Evolutionary conservation across 2,329 filamentous ascomycete genomes (phyloP).

Genomic region (Amphichorda felina): DNA sequence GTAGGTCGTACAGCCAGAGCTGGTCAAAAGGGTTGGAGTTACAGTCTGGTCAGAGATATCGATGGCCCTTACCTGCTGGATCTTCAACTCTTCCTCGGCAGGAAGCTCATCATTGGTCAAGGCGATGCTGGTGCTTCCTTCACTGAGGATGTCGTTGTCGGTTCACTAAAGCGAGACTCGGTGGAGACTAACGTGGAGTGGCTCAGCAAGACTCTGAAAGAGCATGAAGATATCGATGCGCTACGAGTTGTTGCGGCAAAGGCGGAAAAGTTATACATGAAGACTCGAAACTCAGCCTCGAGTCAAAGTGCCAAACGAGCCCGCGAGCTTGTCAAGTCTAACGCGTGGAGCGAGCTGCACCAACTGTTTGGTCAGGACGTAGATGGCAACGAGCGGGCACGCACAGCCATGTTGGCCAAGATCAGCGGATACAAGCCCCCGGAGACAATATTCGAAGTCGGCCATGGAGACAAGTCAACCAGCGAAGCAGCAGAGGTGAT

Average conservation of each 20-base stretch:
- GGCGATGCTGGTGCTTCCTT: slow-evolving; percentile 51
- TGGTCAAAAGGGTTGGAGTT: slow-evolving; percentile 86
- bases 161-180: slow-evolving; percentile 58
- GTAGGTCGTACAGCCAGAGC: slow-evolving; percentile 94
- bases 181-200: slow-evolving; percentile 72
- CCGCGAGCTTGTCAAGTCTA: slow-evolving; percentile 61
- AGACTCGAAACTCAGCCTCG: slow-evolving; percentile 82
- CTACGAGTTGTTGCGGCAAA: slow-evolving; percentile 68
- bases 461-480: slow-evolving; percentile 61
- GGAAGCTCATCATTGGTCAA: slow-evolving; percentile 66
- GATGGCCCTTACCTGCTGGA: slow-evolving; percentile 90
- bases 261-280: slow-evolving; percentile 86
- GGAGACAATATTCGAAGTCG: slow-evolving; percentile 96
- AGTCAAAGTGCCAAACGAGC: slow-evolving; percentile 81
- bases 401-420: slow-evolving; percentile 76
- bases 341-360: slow-evolving; percentile 64
- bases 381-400: slow-evolving; percentile 54
- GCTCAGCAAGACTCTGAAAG: slow-evolving; percentile 65
- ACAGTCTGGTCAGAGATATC: slow-evolving; percentile 77
- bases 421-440: slow-evolving; percentile 81
- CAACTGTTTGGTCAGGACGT: slow-evolving; percentile 66
- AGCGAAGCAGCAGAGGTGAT: slow-evolving; percentile 64
- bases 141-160: slow-evolving; percentile 74
- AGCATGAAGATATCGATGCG: slow-evolving; percentile 60
- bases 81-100: slow-evolving; percentile 87